phyloP scores from a whole-genome alignment of 805 yeast species.

The Candida xiaguanensis region DNA sequence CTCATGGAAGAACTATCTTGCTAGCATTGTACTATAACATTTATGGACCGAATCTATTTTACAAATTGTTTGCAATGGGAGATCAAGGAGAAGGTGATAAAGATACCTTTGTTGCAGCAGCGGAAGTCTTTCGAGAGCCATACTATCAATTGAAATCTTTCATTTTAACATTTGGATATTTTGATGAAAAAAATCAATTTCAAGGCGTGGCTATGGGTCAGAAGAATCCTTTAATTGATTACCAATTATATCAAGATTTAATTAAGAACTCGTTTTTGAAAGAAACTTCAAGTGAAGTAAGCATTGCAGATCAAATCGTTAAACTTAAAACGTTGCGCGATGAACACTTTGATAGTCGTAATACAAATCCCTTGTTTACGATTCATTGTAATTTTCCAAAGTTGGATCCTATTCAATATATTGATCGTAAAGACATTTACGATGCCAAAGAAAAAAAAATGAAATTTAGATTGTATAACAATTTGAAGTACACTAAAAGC shows the following conservation, averaged over 20 bases:
- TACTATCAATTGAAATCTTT: constrained; percentile 42
- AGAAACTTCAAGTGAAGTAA: constrained; percentile 1
- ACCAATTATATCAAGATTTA: constrained; percentile 12
- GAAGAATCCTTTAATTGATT: constrained; percentile 25
- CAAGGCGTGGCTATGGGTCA: constrained; percentile 38
- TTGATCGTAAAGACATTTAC: constrained; percentile 20
- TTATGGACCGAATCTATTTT: constrained; percentile 58
- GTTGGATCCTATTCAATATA: constrained; percentile 27
- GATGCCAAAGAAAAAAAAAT: constrained; percentile 21
- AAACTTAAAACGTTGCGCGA: constrained; percentile 15
- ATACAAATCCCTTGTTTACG: constrained; percentile 22
- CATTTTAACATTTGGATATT: constrained; percentile 30
- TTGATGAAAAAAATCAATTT: constrained; percentile 19
- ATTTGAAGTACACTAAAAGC: constrained; percentile 17
- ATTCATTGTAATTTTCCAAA: constrained; percentile 37
- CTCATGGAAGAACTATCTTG: constrained; percentile 55
- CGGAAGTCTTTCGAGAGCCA: constrained; percentile 28
- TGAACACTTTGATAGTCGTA: constrained; percentile 16
- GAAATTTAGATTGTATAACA: constrained; percentile 26
- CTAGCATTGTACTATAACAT: constrained; percentile 63
- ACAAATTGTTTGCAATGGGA: constrained; percentile 58
- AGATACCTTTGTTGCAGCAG: constrained; percentile 34
- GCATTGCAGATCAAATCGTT: constrained; percentile 23
- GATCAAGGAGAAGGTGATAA: constrained; percentile 39
- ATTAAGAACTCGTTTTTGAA: constrained; percentile 8